These are phyloP conservation scores for Myrica gale DNA, from an alignment of 306 rosid genomes.

Conservation along the genomic window DNA sequence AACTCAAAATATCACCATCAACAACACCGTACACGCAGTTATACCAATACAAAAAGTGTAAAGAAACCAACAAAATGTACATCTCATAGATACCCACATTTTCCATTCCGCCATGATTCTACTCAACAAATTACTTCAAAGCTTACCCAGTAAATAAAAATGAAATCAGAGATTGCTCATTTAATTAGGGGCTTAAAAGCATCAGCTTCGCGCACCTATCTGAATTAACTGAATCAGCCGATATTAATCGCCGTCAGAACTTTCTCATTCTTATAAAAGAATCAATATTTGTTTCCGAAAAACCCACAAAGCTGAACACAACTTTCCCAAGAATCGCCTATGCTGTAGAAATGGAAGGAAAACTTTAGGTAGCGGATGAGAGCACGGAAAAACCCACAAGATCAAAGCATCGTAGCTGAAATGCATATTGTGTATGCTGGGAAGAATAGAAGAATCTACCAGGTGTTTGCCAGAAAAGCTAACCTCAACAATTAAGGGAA, in stretches of 20 bases:
- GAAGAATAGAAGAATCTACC: not conserved
- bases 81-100: not conserved
- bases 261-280: not conserved
- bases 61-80: not conserved
- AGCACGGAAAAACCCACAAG: not conserved
- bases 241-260: not conserved
- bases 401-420: not conserved
- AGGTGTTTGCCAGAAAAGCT: not conserved
- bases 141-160: not conserved
- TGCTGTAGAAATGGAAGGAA: not conserved
- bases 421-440: not conserved
- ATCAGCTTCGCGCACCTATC: not conserved
- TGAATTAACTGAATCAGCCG: not conserved
- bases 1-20: not conserved
- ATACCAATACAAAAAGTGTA: too few relatives aligned
- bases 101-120: not conserved
- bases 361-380: not conserved
- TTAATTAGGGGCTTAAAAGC: not conserved
- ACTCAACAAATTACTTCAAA: not conserved
- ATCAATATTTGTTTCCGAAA: not conserved
- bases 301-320: not conserved
- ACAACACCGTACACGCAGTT: not conserved
- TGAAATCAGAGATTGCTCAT: not conserved
- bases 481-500: not conserved
- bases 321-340: not conserved